These are phyloP conservation scores for Beauveria bassiana DNA, from an alignment of 2,329 filamentous ascomycete genomes.

Conservation along the genomic window DNA sequence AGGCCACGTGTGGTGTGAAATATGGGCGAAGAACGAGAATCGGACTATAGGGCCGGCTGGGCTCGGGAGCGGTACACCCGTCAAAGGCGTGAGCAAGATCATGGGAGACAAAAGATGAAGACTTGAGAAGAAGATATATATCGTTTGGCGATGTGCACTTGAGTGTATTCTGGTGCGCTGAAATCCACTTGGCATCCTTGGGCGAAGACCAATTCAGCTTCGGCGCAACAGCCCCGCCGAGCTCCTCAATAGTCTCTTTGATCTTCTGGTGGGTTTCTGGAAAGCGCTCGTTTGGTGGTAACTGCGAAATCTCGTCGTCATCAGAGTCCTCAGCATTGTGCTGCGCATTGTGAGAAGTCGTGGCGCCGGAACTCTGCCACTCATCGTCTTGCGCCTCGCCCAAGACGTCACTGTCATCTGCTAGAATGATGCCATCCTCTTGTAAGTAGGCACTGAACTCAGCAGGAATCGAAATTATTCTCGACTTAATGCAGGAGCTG, in stretches of 20 bases:
- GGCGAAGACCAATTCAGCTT: constrained; percentile 98
- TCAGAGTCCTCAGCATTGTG: constrained; percentile 46
- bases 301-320: constrained; percentile 32
- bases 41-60: constrained; percentile 52
- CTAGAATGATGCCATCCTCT: constrained; percentile 86
- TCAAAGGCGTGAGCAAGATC: constrained; percentile 92
- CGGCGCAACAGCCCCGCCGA: constrained; percentile 80
- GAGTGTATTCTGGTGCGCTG: constrained; percentile 74
- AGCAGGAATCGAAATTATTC: constrained; percentile 67
- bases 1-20: constrained; percentile 78
- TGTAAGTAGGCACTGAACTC: constrained; percentile 81
- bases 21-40: constrained; percentile 81
- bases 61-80: constrained; percentile 41
- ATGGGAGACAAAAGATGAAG: constrained; percentile 88
- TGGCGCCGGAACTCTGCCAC: constrained; percentile 30
- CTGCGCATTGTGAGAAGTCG: constrained; percentile 19
- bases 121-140: constrained; percentile 88
- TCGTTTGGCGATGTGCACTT: constrained; percentile 86
- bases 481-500: constrained; percentile 73
- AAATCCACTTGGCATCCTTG: constrained; percentile 93
- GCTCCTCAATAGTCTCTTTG: constrained; percentile 65
- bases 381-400: constrained; percentile 51
- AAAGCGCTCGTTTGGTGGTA: constrained; percentile 51
- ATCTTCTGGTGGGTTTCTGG: constrained; percentile 70
- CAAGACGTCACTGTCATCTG: constrained; percentile 50